These are phyloP conservation scores for Penicillium sp. DNA, from an alignment of 2,329 filamentous ascomycete species.

Conservation along the genomic window DNA sequence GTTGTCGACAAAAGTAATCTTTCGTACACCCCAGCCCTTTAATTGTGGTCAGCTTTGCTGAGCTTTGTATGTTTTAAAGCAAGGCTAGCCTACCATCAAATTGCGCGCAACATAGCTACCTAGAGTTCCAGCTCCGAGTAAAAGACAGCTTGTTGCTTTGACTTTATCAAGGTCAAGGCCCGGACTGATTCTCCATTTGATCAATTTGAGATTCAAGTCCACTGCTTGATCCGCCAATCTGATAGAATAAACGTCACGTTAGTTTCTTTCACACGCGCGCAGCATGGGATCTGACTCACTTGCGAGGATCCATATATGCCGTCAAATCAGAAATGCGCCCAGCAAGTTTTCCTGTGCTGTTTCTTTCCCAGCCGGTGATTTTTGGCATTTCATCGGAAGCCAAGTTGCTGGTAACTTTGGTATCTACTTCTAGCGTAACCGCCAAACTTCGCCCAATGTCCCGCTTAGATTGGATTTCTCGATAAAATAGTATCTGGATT, in stretches of 20 bases:
- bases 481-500: slow-evolving; percentile 83
- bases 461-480: slow-evolving; percentile 72
- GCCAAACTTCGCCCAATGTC: slow-evolving; percentile 81
- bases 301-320: slow-evolving; percentile 87
- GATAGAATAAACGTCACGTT: neutral
- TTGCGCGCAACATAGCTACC: slow-evolving; percentile 92
- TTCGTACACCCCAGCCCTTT: slow-evolving; percentile 83
- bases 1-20: slow-evolving; percentile 95
- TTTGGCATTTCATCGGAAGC: slow-evolving; percentile 63
- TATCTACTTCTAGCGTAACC: slow-evolving; percentile 54
- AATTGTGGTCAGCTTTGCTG: slow-evolving; percentile 12
- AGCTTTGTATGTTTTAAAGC: neutral
- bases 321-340: slow-evolving; percentile 76
- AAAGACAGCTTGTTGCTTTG: slow-evolving; percentile 82
- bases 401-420: slow-evolving; percentile 23
- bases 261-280: neutral
- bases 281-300: slow-evolving; percentile 30
- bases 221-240: slow-evolving; percentile 86
- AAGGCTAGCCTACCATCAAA: slow-evolving; percentile 55
- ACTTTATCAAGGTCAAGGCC: slow-evolving; percentile 81
- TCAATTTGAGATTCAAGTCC: slow-evolving; percentile 92
- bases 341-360: slow-evolving; percentile 70
- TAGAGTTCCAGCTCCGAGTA: slow-evolving; percentile 88
- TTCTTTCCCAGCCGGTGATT: slow-evolving; percentile 92
- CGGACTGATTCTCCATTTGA: slow-evolving; percentile 97